Evolutionary conservation across 2,329 filamentous ascomycete species (phyloP).

Genomic region (Fusarium brevicatenulatum): DNA sequence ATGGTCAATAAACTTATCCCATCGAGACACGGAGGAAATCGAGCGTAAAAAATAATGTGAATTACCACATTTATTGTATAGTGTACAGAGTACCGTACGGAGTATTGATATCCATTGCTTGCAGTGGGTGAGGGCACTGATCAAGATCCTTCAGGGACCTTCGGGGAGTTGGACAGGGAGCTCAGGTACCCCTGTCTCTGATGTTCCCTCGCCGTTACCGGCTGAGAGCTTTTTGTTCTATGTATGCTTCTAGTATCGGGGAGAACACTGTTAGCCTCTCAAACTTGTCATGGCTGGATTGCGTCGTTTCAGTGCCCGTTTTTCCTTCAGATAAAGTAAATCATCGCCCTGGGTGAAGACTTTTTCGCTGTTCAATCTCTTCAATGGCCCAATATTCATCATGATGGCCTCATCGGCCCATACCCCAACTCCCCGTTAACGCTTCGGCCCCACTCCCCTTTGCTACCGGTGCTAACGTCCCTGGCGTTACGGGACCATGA

Average conservation of each 20-base stretch:
- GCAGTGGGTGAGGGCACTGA: not conserved
- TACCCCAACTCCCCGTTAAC: slow-evolving; percentile 30
- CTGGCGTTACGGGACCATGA: not conserved
- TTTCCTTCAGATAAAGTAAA: not conserved
- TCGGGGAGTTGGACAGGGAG: slow-evolving; percentile 29
- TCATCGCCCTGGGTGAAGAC: too few species aligned
- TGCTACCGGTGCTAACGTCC: slow-evolving; percentile 14
- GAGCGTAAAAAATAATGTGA: not conserved
- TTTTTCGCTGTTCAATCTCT: not conserved
- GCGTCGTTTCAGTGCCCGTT: not conserved
- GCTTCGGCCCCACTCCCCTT: slow-evolving; percentile 25
- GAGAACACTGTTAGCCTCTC: not conserved
- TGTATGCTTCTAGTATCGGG: slow-evolving; percentile 26
- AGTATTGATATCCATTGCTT: not conserved
- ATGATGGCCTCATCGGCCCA: slow-evolving; percentile 24
- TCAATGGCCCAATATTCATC: slow-evolving; percentile 4
- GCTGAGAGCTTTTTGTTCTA: slow-evolving; percentile 14
- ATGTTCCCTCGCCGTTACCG: not conserved
- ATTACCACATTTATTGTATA: not conserved
- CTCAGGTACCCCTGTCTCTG: not conserved
- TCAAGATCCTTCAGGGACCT: not conserved
- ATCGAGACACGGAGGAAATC: not conserved
- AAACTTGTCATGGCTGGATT: not conserved
- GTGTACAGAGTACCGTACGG: not conserved
- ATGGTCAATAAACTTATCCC: slow-evolving; percentile 9